These are phyloP conservation scores for Cyathus striatus DNA, from an alignment of 768 basidiomycete genomes.

Conservation along the genomic window DNA sequence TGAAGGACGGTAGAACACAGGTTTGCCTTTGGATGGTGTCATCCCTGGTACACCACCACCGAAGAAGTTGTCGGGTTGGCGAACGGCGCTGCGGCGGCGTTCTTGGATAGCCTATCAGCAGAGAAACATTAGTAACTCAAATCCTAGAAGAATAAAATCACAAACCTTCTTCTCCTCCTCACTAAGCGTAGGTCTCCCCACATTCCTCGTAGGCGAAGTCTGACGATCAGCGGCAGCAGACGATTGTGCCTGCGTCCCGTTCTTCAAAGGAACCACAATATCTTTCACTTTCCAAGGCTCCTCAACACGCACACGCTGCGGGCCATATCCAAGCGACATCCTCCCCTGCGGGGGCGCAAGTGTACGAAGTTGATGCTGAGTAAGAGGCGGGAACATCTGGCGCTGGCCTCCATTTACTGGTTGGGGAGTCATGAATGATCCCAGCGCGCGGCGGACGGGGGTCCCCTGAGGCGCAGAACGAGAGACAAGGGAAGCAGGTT, in stretches of 20 bases:
- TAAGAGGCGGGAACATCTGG: slow-evolving; percentile 3
- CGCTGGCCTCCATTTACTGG: too few species aligned
- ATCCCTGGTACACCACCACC: slow-evolving; percentile 51
- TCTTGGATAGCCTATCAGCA: slow-evolving; percentile 50
- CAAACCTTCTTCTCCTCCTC: slow-evolving; percentile 44
- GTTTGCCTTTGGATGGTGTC: slow-evolving; percentile 22
- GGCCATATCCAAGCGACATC: slow-evolving; percentile 42
- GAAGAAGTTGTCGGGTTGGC: slow-evolving; percentile 44
- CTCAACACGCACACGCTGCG: slow-evolving; percentile 42
- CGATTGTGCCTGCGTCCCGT: slow-evolving; percentile 5
- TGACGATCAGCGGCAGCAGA: not conserved
- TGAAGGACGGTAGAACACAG: not conserved
- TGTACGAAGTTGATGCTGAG: slow-evolving; percentile 6
- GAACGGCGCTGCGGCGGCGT: slow-evolving; percentile 53
- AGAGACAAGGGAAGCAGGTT: slow-evolving; percentile 9
- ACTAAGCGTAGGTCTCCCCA: slow-evolving; percentile 19
- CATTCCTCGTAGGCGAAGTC: slow-evolving; percentile 13
- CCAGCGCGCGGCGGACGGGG: slow-evolving; percentile 22
- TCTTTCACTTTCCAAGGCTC: slow-evolving; percentile 55
- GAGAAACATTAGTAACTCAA: not conserved
- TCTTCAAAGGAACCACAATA: slow-evolving; percentile 36
- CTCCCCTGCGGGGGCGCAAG: slow-evolving; percentile 13
- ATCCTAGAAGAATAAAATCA: too few species aligned
- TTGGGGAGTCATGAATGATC: slow-evolving; percentile 61
- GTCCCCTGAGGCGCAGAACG: slow-evolving; percentile 16